Evolutionary conservation across 768 basidiomycete species (phyloP), one percentile per base, ranked within the genome.

Genomic region (Candolleomyces efflorescens): DNA sequence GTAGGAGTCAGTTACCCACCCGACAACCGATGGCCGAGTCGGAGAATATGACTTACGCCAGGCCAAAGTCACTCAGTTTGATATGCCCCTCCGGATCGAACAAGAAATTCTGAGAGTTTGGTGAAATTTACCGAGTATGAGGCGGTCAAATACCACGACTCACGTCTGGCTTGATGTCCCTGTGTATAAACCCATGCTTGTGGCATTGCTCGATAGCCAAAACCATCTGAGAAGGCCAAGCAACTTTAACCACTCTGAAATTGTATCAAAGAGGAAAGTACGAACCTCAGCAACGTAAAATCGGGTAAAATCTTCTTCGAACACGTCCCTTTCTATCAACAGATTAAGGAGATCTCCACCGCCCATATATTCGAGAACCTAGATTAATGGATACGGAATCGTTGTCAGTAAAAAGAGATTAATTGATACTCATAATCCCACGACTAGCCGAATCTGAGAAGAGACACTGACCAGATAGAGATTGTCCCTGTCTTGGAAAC

Each of bases 281-380:
- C 58, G 60, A 63, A 94, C 93, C 82, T 98, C 96, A 56, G 95
- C 90, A 60, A 94, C 82, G 75, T 98, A 98, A 78, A 97, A 97
- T 62, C 89, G 83, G 59, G 91, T 87, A 72, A 94, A 94, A 66
- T 87, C 83, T 79, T 95, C 93, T 61, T 92, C 89, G 67, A 95
- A 94, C 56, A 92, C 82, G 68, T 94, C 92, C 59, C 87, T 77
- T 73, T 97, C 92, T 65, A 98, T 96, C 68, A 98, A 80, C 64
- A 98, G 84, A 72, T 97, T 97, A 55, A 99, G 84, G 64, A 98
- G 85, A 77, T 98, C 95, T 57, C 95, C 93, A 56, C 94, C 94
- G 61, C 94, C 93, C 92, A 96, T 96, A 72, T 87, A 97, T 68
- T 96, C 91, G 47, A 96, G 82, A 52, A 95, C 83, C 91, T 92